These are phyloP conservation scores for Cyclotella sp. DNA, from an alignment of 108 stramenopile genomes.

Conservation along the genomic window DNA sequence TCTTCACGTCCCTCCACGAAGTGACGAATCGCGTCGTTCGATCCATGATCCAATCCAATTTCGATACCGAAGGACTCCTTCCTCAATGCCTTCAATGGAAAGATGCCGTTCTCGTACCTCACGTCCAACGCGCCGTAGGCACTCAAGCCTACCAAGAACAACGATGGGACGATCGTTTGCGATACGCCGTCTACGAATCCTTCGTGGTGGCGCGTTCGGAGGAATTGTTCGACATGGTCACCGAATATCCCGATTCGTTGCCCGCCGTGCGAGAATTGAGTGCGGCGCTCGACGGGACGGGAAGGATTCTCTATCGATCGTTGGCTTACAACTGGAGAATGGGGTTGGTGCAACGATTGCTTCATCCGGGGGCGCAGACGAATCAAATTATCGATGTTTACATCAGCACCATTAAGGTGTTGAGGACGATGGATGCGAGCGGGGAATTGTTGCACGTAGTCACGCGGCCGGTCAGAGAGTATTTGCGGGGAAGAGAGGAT, in stretches of 20 bases:
- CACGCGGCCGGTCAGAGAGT: conserved; percentile 87
- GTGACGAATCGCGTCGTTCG: conserved; percentile 44
- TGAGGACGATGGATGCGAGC: conserved; percentile 86
- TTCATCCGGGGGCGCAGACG: conserved; percentile 96
- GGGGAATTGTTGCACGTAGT: conserved; percentile 89
- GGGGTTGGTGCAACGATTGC: conserved; percentile 76
- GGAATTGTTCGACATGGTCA: conserved; percentile 83
- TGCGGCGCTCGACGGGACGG: conserved; percentile 61
- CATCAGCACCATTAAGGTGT: conserved; percentile 90
- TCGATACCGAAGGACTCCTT: conserved; percentile 57
- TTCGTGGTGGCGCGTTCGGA: conserved; percentile 64
- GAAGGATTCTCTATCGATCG: conserved; percentile 31
- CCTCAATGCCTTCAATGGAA: conserved; percentile 56
- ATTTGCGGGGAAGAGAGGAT: conserved; percentile 84
- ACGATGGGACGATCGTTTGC: conserved; percentile 57
- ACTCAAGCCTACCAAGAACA: conserved; percentile 28
- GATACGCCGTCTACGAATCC: conserved; percentile 61
- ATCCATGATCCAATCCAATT: conserved; percentile 57
- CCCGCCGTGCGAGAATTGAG: conserved; percentile 76
- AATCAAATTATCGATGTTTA: conserved; percentile 96
- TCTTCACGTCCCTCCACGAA: conserved; percentile 58
- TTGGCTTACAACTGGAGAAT: conserved; percentile 57
- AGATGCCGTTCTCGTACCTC: conserved; percentile 56
- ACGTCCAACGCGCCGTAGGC: conserved; percentile 56
- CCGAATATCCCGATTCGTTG: conserved; percentile 83